A percentile compares a stretch with the other conserved stretches of the same genome.
Evolutionary conservation across 2,329 filamentous ascomycete genomes (phyloP).

Genomic region (Aureobasidium subglaciale): DNA sequence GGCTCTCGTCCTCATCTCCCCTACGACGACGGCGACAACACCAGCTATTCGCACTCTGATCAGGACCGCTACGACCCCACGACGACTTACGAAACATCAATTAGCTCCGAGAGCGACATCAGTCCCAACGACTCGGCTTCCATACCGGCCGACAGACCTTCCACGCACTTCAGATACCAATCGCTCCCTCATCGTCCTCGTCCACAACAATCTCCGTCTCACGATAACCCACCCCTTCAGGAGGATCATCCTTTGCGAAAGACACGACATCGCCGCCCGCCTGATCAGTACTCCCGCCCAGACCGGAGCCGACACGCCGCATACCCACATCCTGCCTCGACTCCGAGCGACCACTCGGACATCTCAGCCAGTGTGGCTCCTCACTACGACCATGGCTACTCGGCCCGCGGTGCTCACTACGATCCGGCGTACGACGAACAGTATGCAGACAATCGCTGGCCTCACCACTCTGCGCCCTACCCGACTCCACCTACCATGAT

Average conservation of each 20-base stretch:
- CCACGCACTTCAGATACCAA: conserved; percentile 26
- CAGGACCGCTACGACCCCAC: not conserved
- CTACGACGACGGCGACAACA: conserved; percentile 7
- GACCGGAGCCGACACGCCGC: conserved; percentile 20
- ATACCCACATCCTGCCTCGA: conserved; percentile 21
- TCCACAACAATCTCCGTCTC: conserved; percentile 15
- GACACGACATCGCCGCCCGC: conserved; percentile 17
- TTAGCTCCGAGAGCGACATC: conserved; percentile 28
- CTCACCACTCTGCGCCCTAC: conserved; percentile 26
- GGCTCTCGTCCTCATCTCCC: conserved; percentile 1
- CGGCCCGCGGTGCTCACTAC: conserved; percentile 29
- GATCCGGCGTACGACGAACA: conserved; percentile 20
- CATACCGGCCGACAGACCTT: conserved; percentile 27
- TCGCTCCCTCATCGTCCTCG: conserved; percentile 28
- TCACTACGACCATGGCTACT: conserved; percentile 20
- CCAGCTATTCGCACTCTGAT: not conserved
- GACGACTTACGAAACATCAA: not conserved
- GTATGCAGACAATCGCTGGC: conserved; percentile 19
- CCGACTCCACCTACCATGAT: conserved; percentile 34
- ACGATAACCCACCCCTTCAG: not conserved
- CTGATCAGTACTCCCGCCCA: conserved; percentile 19
- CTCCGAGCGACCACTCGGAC: conserved; percentile 26
- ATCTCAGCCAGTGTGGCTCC: conserved; percentile 36
- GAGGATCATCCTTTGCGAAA: conserved; percentile 18
- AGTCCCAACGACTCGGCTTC: conserved; percentile 45